Evolutionary conservation across 2,329 filamentous ascomycete genomes (phyloP), one percentile per base, ranked within the genome.

Genomic region (Pseudocercospora fuligena): DNA sequence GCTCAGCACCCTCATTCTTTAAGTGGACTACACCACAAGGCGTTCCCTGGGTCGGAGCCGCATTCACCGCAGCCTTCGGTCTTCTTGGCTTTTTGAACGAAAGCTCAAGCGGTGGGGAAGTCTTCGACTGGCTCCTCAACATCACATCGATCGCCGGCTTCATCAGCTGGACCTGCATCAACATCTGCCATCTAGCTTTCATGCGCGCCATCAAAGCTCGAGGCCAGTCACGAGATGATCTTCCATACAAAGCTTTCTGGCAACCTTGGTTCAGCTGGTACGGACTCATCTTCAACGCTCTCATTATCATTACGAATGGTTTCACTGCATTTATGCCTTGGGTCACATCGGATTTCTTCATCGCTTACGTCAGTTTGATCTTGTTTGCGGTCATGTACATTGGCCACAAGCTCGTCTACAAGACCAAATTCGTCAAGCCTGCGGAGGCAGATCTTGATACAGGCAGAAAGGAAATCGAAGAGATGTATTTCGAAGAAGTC

Each of bases 261-360:
- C 91, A 93, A 80, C 92, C 92, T 2, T 94, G 89, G 72, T 84
- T 87, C 0, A 90, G 90, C 0, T 94, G 86, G 75, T 88, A 90
- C 63, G 89, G 88, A 0, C 79, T 93, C 5, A 76, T 81, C 0
- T 87, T 86, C 27, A 91, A 88, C 1, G 86, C 88, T 58, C 76
- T 91, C 70, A 94, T 94, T 88, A 87, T 89, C 0, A 88, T 94
- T 70, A 88, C 93, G 1, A 88, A 90, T 16, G 92, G 92, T 0
- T 95, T 93, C 71, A 86, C 89, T 0, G 90, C 94, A 0, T 95
- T 94, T 73, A 76, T 94, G 2, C 83, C 85, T 4, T 94, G 90
- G 92, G 84, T 87, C 66, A 75, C 90, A 0, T 85, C 89, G 6
- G 88, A 86, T 6, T 95, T 94, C 76, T 78, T 94, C 29, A 92